Percentiles rank a stretch among this genome's conserved stretches.
These are phyloP conservation scores for Kwoniella shandongensis DNA, from an alignment of 768 basidiomycete species.

Conservation along the genomic window DNA sequence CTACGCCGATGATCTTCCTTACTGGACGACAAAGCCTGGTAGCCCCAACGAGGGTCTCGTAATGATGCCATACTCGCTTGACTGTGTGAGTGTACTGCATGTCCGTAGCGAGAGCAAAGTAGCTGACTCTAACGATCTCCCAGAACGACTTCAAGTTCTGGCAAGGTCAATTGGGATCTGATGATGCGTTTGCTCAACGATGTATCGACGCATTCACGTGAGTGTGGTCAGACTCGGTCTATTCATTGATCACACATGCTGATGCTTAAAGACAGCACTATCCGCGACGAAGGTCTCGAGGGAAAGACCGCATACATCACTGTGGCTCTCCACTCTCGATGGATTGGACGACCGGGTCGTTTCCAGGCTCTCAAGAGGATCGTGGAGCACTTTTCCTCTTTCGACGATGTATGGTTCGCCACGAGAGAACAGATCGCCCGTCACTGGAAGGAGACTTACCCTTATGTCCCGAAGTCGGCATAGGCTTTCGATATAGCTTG, in stretches of 20 bases:
- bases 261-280: conserved; percentile 8
- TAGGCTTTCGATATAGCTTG: neutral
- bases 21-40: conserved; percentile 34
- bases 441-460: conserved; percentile 31
- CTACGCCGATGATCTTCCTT: conserved; percentile 44
- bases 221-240: no score
- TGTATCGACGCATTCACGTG: conserved; percentile 24
- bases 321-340: conserved; percentile 36
- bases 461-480: conserved; percentile 14
- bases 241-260: neutral
- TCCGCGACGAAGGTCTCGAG: conserved; percentile 36
- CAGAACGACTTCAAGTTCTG: conserved; percentile 41
- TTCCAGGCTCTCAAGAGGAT: conserved; percentile 38
- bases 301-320: conserved; percentile 36
- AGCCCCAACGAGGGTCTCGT: conserved; percentile 29
- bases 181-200: conserved; percentile 22
- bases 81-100: conserved; percentile 20
- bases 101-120: conserved; percentile 15
- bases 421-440: conserved; percentile 42
- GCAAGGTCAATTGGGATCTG: conserved; percentile 27
- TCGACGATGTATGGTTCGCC: conserved; percentile 45
- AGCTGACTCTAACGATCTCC: neutral
- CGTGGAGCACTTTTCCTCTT: conserved; percentile 30
- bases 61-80: conserved; percentile 41
- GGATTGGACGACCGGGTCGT: conserved; percentile 43